Conservation (phyloP, 257 asterid species). For the Nicotiana tomentosiformis region DNA sequence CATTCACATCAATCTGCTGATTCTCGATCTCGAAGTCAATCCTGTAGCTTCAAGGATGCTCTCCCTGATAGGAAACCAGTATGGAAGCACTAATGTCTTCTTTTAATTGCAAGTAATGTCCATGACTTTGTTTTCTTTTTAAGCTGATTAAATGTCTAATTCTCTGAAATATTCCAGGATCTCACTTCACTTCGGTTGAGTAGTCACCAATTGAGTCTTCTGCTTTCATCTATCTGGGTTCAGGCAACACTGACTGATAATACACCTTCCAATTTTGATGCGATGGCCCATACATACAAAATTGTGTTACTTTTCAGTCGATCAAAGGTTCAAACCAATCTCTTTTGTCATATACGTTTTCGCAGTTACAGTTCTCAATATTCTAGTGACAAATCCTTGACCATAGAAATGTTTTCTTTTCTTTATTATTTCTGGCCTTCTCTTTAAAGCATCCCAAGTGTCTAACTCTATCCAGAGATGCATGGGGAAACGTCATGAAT, state of each 20-base stretch:
- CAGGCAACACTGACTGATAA: constrained; percentile 38
- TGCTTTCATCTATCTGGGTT: constrained; percentile 48
- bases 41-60: constrained; percentile 23
- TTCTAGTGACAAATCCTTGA: constrained; percentile 8
- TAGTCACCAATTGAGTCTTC: constrained; percentile 46
- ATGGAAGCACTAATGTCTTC: background rate
- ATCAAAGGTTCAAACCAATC: constrained; percentile 33
- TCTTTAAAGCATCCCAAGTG: constrained; percentile 3
- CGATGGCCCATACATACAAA: constrained; percentile 44
- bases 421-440: background rate
- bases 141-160: background rate
- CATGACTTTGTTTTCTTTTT: background rate
- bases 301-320: constrained; percentile 36
- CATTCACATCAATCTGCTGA: constrained; percentile 11
- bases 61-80: constrained; percentile 22
- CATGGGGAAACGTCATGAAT: background rate
- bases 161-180: constrained; percentile 23
- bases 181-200: constrained; percentile 38
- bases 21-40: constrained; percentile 19
- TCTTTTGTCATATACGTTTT: background rate
- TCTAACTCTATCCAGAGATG: background rate
- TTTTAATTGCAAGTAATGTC: background rate
- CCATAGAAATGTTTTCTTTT: background rate
- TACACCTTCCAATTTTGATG: constrained; percentile 39
- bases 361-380: background rate